phyloP scores from a whole-genome alignment of 257 asterid species.

The Ajuga chamaepitys region DNA sequence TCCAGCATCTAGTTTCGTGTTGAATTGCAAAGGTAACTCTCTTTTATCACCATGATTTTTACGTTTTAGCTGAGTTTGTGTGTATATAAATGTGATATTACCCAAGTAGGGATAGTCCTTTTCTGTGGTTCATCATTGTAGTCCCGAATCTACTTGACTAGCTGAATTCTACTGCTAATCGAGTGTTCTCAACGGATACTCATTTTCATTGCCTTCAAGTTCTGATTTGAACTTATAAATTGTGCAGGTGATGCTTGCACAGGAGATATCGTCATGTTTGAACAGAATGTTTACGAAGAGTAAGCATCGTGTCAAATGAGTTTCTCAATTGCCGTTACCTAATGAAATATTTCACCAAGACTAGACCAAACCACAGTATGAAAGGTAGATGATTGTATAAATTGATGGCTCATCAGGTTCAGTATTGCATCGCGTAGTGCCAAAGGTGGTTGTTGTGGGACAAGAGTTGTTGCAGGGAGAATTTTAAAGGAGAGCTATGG shows the following conservation, averaged over 20 bases:
- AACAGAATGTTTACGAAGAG: conserved; percentile 86
- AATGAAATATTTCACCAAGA: neutral
- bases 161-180: neutral
- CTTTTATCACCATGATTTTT: neutral
- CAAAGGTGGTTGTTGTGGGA: conserved; percentile 68
- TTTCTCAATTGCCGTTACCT: neutral
- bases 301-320: conserved; percentile 25
- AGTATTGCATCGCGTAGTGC: conserved; percentile 71
- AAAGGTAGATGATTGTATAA: neutral
- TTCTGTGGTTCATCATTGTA: neutral
- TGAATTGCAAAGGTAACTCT: conserved; percentile 72
- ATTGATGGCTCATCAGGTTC: conserved; percentile 43
- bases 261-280: conserved; percentile 79
- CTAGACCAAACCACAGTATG: too few species aligned
- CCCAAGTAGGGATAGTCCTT: too few species aligned
- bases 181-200: neutral
- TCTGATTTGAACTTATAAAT: neutral
- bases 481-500: conserved; percentile 94
- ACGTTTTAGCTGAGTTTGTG: neutral
- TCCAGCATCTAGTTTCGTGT: conserved; percentile 65
- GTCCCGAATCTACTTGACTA: too few species aligned
- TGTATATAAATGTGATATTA: too few species aligned
- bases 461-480: conserved; percentile 67
- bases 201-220: neutral
- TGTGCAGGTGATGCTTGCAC: conserved; percentile 86